Evolutionary conservation across 1,284 basidiomycete species (phyloP).

Genomic region (Cutaneotrichosporon sp.): DNA sequence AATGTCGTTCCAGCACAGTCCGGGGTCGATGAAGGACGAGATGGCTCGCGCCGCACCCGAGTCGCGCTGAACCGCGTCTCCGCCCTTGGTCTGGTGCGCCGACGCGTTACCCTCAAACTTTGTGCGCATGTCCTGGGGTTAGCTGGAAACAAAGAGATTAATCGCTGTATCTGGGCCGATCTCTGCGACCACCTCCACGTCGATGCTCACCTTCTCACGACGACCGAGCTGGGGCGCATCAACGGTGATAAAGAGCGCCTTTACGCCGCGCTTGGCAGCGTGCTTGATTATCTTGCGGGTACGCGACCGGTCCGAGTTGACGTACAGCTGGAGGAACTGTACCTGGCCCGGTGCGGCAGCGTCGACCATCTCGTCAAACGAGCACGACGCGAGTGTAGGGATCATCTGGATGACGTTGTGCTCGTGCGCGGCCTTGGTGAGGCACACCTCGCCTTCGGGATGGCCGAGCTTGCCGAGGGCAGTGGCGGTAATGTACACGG

Average conservation of each 20-base stretch:
- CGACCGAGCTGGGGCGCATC: conserved; percentile 90
- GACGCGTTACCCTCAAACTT: conserved; percentile 88
- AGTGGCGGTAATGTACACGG: conserved; percentile 66
- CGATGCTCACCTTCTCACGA: conserved; percentile 64
- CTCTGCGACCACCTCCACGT: background rate
- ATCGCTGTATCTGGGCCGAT: too few relatives aligned
- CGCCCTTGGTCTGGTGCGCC: conserved; percentile 59
- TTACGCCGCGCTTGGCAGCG: conserved; percentile 78
- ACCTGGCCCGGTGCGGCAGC: conserved; percentile 69
- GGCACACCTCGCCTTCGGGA: conserved; percentile 82
- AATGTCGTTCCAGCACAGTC: conserved; percentile 81
- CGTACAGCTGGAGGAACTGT: conserved; percentile 81
- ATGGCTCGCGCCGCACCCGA: conserved; percentile 95
- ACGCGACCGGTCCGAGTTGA: conserved; percentile 77
- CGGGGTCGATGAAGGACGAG: conserved; percentile 90
- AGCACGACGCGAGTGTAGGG: conserved; percentile 81
- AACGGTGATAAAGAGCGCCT: conserved; percentile 82
- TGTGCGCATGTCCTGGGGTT: conserved; percentile 79
- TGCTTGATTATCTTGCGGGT: conserved; percentile 81
- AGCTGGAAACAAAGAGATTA: background rate
- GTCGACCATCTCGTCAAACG: conserved; percentile 82
- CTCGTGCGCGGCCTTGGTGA: conserved; percentile 80
- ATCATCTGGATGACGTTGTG: conserved; percentile 88
- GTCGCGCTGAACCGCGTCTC: conserved; percentile 68
- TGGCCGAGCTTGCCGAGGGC: conserved; percentile 78